These are phyloP conservation scores for Aspergillus uvarum DNA, from an alignment of 2,329 filamentous ascomycete genomes.

Conservation along the genomic window DNA sequence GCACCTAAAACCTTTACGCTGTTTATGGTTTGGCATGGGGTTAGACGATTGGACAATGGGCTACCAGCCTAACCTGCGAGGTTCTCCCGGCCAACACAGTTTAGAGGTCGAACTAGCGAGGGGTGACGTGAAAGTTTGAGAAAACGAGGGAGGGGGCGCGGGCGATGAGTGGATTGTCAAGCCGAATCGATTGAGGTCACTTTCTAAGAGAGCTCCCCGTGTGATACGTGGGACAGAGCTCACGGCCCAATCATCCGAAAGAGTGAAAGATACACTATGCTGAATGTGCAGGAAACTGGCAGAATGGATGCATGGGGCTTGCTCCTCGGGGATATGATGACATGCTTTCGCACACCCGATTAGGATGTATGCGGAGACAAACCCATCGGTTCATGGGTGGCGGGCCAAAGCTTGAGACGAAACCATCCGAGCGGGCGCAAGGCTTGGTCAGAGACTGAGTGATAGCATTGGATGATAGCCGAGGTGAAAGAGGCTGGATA, in stretches of 20 bases:
- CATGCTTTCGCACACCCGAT: conserved; percentile 2
- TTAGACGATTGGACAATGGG: background rate
- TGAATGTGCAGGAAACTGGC: background rate
- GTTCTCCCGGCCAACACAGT: background rate
- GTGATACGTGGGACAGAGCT: background rate
- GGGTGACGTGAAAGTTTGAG: background rate
- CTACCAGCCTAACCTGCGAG: background rate
- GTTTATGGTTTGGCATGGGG: background rate
- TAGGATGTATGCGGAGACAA: conserved; percentile 5
- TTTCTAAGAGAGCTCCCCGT: background rate
- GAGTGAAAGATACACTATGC: background rate
- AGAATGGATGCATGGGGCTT: background rate
- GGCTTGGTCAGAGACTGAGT: conserved; percentile 2
- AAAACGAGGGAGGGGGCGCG: background rate
- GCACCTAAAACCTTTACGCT: background rate
- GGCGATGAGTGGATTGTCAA: background rate
- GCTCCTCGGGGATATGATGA: background rate
- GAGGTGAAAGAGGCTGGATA: background rate
- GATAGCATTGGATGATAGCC: background rate
- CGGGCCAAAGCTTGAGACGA: conserved; percentile 11
- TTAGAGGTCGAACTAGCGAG: background rate
- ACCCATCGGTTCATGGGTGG: conserved; percentile 2
- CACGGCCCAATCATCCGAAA: background rate
- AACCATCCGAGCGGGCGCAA: conserved; percentile 7
- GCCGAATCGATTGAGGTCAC: background rate